Evolutionary conservation across 441 rosid genomes (phyloP), one percentile per base, ranked within the genome.

Genomic region (Eruca vesicaria): DNA sequence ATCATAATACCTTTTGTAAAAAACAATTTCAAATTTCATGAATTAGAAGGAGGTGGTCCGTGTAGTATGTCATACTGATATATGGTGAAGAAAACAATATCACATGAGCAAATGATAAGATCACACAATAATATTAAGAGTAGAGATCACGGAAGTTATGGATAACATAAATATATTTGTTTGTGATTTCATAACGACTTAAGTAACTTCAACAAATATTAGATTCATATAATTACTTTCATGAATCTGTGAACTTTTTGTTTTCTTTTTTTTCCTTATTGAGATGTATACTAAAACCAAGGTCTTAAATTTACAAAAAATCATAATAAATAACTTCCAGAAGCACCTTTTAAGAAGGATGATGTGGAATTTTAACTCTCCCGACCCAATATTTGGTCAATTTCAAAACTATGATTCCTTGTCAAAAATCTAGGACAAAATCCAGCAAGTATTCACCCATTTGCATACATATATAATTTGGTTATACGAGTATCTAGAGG

Each of bases 1-100:
- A 71, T 35, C 74, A 63, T 55, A 38, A 29, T 16, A 45, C 60
- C 7, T 35, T 29, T 67, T 53, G 65, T 38, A 38, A 53, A 63
- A 15, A 35, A 38, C 32, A 14, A 69, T 28, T 55, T 16, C 57
- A 7, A n/a, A 31, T 7, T 4, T 26, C 32, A 18, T 50, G 36
- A 35, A 21, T 5, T 1, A 7, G 32, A 41, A 41, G 43, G 10
- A 64, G 33, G 57, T 38, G 32, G 56, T 19, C 19, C 26, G n/a
- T 26, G 20, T 8, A n/a, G 16, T 0, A 20, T 45, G 29, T 21
- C 3, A 19, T 6, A 33, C 6, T 19, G 29, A 11, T 60, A 19
- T 45, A 71, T 18, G 29, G 31, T 67, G 61, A 9, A 12, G 33
- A 20, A 32, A 36, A 68, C 71, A 56, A 19, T 32, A 8, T 33